These are phyloP conservation scores for Barnettozyma californica DNA, from an alignment of 805 yeast species.

Conservation along the genomic window DNA sequence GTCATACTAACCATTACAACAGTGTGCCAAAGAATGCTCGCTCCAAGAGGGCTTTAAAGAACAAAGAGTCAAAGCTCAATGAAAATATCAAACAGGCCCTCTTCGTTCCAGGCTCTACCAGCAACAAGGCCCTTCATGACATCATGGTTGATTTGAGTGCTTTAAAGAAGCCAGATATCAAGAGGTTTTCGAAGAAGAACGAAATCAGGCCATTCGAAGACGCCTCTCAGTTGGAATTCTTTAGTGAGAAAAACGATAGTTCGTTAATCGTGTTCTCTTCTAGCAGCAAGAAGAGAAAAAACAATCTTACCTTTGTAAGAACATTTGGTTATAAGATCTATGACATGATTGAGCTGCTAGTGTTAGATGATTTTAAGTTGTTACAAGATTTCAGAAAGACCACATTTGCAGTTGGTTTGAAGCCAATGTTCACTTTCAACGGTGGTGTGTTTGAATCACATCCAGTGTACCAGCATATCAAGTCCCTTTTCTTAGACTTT, in stretches of 20 bases:
- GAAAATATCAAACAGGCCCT: conserved; percentile 89
- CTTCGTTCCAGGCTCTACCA: conserved; percentile 83
- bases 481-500: conserved; percentile 85
- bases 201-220: conserved; percentile 93
- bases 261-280: conserved; percentile 77
- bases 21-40: conserved; percentile 92
- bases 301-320: conserved; percentile 81
- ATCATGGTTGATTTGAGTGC: conserved; percentile 85
- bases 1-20: conserved; percentile 18
- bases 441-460: conserved; percentile 89
- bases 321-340: conserved; percentile 86
- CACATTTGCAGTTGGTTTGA: conserved; percentile 83
- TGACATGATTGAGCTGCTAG: conserved; percentile 88
- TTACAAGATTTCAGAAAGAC: conserved; percentile 73
- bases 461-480: conserved; percentile 78
- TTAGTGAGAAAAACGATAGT: conserved; percentile 90
- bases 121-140: conserved; percentile 78
- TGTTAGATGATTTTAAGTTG: conserved; percentile 63
- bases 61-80: conserved; percentile 78
- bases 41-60: conserved; percentile 88
- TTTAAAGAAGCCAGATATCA: conserved; percentile 83
- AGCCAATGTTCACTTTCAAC: conserved; percentile 91
- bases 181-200: conserved; percentile 84
- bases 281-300: conserved; percentile 87
- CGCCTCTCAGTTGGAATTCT: conserved; percentile 75